A percentile compares a stretch with the other conserved stretches of the same genome.
Evolutionary conservation across 2,329 filamentous ascomycete species (phyloP).

Genomic region (Diaporthe eres): DNA sequence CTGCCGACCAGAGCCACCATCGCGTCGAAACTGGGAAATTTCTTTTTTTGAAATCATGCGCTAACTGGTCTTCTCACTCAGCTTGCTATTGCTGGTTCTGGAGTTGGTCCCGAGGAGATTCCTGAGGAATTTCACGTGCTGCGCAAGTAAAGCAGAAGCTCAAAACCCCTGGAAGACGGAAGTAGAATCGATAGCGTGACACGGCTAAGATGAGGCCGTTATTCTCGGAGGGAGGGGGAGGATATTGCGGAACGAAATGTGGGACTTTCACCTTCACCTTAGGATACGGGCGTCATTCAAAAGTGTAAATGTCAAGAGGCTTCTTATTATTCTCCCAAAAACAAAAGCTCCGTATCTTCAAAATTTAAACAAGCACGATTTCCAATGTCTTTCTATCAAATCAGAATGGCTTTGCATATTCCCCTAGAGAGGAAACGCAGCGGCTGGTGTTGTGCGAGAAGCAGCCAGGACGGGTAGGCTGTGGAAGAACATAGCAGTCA

Average conservation of each 20-base stretch:
- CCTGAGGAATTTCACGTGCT: not conserved
- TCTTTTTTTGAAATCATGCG: not conserved
- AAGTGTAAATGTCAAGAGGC: not conserved
- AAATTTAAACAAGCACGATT: not conserved
- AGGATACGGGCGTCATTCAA: not conserved
- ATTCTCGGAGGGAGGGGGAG: no score
- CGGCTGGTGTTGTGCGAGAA: not conserved
- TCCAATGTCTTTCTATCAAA: not conserved
- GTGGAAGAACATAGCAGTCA: no score
- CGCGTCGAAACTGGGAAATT: not conserved
- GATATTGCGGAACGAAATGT: not conserved
- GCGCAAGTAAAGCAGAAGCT: not conserved
- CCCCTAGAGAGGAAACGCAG: not conserved
- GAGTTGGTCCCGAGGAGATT: not conserved
- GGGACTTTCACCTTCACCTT: not conserved
- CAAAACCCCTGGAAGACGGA: no score
- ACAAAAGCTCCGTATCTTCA: not conserved
- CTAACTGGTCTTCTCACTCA: not conserved
- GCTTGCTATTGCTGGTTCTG: conserved; percentile 16
- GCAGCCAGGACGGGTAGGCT: not conserved
- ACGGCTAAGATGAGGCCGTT: not conserved
- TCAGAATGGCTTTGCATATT: not conserved
- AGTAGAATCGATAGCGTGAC: not conserved
- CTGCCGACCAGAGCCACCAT: not conserved
- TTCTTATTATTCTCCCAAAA: not conserved